Percentiles rank a stretch among this genome's conserved stretches.
Evolutionary conservation across 306 rosid genomes (phyloP).

Genomic region (Prunus persica): DNA sequence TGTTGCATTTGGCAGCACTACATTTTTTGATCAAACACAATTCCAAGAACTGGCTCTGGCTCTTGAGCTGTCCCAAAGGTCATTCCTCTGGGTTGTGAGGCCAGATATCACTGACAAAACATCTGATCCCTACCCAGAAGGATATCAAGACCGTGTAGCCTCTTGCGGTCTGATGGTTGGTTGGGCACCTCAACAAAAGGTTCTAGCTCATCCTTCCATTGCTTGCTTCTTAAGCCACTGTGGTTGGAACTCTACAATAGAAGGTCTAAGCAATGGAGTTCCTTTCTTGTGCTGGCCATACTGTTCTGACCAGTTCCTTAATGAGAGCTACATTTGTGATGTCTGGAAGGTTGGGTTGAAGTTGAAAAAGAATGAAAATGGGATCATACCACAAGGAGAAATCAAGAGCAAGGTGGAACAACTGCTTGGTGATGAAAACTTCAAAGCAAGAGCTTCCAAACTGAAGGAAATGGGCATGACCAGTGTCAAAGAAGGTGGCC

Average conservation of each 20-base stretch:
- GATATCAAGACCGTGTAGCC: not conserved
- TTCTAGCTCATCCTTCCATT: not conserved
- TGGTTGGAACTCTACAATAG: not conserved
- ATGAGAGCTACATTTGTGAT: conserved; percentile 9
- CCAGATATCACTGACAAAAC: not conserved
- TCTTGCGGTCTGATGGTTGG: not conserved
- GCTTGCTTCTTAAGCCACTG: conserved; percentile 1
- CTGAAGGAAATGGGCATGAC: conserved; percentile 20
- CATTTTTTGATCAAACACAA: not conserved
- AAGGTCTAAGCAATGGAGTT: not conserved
- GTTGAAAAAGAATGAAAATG: conserved; percentile 1
- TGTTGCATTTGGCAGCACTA: not conserved
- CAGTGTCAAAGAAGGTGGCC: conserved; percentile 27
- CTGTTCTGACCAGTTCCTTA: not conserved
- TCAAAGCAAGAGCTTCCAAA: conserved; percentile 12
- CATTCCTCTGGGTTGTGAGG: not conserved
- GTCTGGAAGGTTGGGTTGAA: conserved; percentile 24
- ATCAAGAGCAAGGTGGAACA: conserved; percentile 21
- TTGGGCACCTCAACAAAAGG: not conserved
- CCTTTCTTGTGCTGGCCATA: conserved; percentile 3
- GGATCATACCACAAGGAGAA: conserved; percentile 11
- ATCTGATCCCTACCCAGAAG: not conserved
- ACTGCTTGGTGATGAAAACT: conserved; percentile 11
- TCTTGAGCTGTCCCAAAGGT: not conserved
- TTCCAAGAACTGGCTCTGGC: not conserved